These are phyloP conservation scores for Aspergillus novofumigatus DNA, from an alignment of 2,329 filamentous ascomycete species.

Conservation along the genomic window DNA sequence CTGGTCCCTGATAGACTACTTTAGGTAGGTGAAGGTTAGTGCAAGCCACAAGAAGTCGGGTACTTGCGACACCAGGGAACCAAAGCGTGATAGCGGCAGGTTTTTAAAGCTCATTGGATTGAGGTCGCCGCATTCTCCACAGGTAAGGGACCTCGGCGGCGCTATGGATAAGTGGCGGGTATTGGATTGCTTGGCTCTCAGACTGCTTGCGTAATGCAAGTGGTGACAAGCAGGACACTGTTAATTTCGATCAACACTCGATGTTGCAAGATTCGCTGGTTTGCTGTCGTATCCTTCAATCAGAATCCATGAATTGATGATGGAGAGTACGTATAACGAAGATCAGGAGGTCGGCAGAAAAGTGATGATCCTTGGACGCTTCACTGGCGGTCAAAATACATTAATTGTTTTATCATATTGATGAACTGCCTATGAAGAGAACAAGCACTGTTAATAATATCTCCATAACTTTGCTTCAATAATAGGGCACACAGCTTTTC, in stretches of 20 bases:
- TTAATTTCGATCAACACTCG: conserved; percentile 33
- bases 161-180: conserved; percentile 31
- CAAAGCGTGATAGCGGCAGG: conserved; percentile 24
- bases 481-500: neutral
- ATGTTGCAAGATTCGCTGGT: conserved; percentile 8
- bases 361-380: neutral
- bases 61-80: conserved; percentile 14
- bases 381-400: neutral
- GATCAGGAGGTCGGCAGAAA: neutral
- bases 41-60: neutral
- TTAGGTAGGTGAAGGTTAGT: neutral
- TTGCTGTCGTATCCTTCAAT: neutral
- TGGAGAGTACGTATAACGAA: neutral
- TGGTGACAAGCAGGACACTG: conserved; percentile 16
- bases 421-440: neutral
- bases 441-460: neutral
- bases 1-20: neutral
- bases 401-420: neutral
- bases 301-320: neutral
- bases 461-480: neutral
- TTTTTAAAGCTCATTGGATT: conserved; percentile 15
- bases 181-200: conserved; percentile 25
- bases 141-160: conserved; percentile 30
- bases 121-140: conserved; percentile 37
- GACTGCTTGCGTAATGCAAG: conserved; percentile 36